Conservation (phyloP, 2,329 filamentous ascomycete genomes). For the Nectriaceae sp. region DNA sequence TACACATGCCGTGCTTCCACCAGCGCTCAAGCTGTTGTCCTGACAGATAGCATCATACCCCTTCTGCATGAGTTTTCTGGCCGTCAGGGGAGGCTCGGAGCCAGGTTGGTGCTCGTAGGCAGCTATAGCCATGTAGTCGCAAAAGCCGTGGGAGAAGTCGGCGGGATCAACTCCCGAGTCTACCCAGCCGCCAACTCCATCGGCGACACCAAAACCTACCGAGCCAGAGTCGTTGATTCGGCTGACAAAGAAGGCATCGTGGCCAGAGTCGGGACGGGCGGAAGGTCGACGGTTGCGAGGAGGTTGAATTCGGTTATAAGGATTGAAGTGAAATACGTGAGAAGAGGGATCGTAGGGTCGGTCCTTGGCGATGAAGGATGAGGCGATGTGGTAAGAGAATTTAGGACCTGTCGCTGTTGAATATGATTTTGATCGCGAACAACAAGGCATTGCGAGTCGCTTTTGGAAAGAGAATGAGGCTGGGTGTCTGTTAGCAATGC, state of each 20-base stretch:
- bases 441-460: constrained; percentile 18
- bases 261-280: constrained; percentile 73
- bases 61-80: constrained; percentile 73
- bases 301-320: constrained; percentile 59
- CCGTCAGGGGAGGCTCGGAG: constrained; percentile 47
- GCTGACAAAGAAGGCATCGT: constrained; percentile 95
- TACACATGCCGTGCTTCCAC: constrained; percentile 92
- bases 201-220: constrained; percentile 85
- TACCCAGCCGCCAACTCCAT: constrained; percentile 94
- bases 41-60: constrained; percentile 82
- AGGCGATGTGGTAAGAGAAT: constrained; percentile 71
- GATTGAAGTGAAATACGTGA: constrained; percentile 74
- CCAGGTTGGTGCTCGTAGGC: constrained; percentile 60
- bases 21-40: constrained; percentile 73
- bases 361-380: constrained; percentile 75
- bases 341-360: constrained; percentile 66
- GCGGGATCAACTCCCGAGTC: constrained; percentile 91
- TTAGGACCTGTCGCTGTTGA: constrained; percentile 29
- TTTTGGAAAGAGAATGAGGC: constrained; percentile 15
- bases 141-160: constrained; percentile 92
- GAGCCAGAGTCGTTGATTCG: constrained; percentile 71
- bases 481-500: constrained; percentile 15
- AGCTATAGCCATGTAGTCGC: constrained; percentile 85
- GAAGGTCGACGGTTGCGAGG: constrained; percentile 38
- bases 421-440: constrained; percentile 22